Conservation (phyloP, 768 basidiomycete genomes). For the Termitomyces sp. region DNA sequence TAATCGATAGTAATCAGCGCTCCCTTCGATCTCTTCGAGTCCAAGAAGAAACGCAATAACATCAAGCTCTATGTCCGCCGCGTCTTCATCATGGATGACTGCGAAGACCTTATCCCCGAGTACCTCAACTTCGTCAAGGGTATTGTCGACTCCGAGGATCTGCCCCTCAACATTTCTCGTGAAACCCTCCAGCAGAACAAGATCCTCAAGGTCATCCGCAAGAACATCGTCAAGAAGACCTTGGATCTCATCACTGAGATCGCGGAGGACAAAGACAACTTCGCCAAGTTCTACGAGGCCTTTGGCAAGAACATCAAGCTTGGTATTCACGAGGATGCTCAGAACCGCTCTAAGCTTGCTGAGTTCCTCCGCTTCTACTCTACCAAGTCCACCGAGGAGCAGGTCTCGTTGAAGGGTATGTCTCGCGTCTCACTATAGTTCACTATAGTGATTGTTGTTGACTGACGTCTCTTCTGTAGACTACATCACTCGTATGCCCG, state of each 20-base stretch:
- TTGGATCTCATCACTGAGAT: conserved; percentile 94
- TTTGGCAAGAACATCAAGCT: conserved; percentile 99
- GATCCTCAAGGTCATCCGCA: conserved; percentile 99
- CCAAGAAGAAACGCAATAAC: conserved; percentile 99
- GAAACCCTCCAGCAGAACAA: conserved; percentile 99
- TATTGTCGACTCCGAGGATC: conserved; percentile 99
- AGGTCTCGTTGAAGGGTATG: conserved; percentile 88
- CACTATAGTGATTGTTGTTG: no score
- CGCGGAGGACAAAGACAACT: conserved; percentile 99
- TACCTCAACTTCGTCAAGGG: conserved; percentile 99
- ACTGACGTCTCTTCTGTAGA: conserved; percentile 40
- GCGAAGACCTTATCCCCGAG: conserved; percentile 98
- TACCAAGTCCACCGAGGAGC: conserved; percentile 89
- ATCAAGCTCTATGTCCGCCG: conserved; percentile 99
- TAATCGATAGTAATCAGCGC: conserved; percentile 50
- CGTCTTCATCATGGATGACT: conserved; percentile 99
- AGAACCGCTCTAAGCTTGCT: conserved; percentile 98
- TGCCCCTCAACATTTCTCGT: conserved; percentile 99
- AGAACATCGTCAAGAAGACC: conserved; percentile 99
- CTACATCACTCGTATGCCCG: conserved; percentile 99
- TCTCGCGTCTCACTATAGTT: neutral
- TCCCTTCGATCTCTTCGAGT: conserved; percentile 99
- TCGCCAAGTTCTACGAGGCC: conserved; percentile 93
- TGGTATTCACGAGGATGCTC: conserved; percentile 98
- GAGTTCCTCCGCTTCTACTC: conserved; percentile 99